These are phyloP conservation scores for Xerocomus brunneocitrinus DNA, from an alignment of 768 basidiomycete species.

Conservation along the genomic window DNA sequence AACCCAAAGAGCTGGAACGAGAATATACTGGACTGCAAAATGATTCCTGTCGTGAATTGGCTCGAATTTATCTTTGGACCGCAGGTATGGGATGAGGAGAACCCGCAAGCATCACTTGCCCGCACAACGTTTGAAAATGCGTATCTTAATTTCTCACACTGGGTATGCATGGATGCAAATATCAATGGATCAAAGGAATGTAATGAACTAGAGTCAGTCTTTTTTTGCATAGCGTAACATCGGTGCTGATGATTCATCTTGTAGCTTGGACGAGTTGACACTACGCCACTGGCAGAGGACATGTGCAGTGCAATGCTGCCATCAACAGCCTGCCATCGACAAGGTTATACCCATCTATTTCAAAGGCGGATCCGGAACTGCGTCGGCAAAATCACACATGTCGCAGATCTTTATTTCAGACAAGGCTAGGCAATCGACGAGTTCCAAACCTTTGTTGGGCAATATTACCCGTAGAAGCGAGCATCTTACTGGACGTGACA, in stretches of 20 bases:
- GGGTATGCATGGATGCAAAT: too few species aligned
- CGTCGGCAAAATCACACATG: not conserved
- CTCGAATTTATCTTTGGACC: slow-evolving; percentile 11
- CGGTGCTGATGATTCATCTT: not conserved
- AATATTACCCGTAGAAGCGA: not conserved
- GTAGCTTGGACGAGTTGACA: slow-evolving; percentile 5
- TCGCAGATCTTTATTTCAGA: slow-evolving; percentile 21
- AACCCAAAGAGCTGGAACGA: too few species aligned
- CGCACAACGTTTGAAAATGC: too few species aligned
- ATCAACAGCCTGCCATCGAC: too few species aligned
- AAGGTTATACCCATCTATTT: slow-evolving; percentile 2
- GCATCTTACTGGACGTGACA: not conserved
- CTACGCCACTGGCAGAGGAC: slow-evolving; percentile 12
- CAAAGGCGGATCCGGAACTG: not conserved
- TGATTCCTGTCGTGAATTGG: slow-evolving; percentile 7
- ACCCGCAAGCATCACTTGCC: too few species aligned
- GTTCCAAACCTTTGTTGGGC: not conserved
- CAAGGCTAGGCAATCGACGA: not conserved
- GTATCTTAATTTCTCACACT: too few species aligned
- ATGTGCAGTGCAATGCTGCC: too few species aligned
- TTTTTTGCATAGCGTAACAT: not conserved
- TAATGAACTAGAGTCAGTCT: too few species aligned
- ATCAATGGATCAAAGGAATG: too few species aligned
- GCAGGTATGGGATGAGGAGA: not conserved
- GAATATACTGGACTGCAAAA: slow-evolving; percentile 3